A percentile compares a stretch with the other conserved stretches of the same genome.
Evolutionary conservation across 2,329 filamentous ascomycete genomes (phyloP).

Genomic region (Aspergillus awamori): DNA sequence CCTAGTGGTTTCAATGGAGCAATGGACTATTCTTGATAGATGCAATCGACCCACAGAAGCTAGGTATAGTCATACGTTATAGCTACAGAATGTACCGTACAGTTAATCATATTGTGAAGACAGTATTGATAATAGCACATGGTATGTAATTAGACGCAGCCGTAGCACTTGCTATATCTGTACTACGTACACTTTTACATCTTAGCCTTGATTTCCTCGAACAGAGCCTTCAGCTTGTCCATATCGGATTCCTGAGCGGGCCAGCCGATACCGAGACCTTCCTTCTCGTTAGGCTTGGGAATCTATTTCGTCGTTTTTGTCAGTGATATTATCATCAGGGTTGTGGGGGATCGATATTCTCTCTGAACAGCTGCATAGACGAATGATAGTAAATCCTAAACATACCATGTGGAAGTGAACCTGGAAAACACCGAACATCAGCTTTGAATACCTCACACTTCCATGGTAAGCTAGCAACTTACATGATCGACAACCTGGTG

Average conservation of each 20-base stretch:
- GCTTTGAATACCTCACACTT: too few relatives aligned
- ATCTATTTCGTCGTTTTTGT: constrained; percentile 60
- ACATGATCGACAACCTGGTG: constrained; percentile 94
- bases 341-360: too few relatives aligned
- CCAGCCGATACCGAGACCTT: constrained; percentile 82
- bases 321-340: background rate
- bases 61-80: background rate
- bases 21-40: background rate
- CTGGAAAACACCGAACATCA: constrained; percentile 43
- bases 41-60: background rate
- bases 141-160: background rate
- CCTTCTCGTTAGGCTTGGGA: constrained; percentile 82
- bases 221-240: constrained; percentile 76
- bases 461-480: constrained; percentile 39
- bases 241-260: constrained; percentile 75
- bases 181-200: constrained; percentile 59
- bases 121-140: background rate
- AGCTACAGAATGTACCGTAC: background rate
- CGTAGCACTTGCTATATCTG: background rate
- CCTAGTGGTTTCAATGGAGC: background rate
- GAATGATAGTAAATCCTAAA: too few relatives aligned
- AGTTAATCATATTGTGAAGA: background rate
- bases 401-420: constrained; percentile 92
- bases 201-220: constrained; percentile 84
- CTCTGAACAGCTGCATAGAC: too few relatives aligned